phyloP scores from a whole-genome alignment of 768 basidiomycete species.

The Rhizopogon salebrosus region DNA sequence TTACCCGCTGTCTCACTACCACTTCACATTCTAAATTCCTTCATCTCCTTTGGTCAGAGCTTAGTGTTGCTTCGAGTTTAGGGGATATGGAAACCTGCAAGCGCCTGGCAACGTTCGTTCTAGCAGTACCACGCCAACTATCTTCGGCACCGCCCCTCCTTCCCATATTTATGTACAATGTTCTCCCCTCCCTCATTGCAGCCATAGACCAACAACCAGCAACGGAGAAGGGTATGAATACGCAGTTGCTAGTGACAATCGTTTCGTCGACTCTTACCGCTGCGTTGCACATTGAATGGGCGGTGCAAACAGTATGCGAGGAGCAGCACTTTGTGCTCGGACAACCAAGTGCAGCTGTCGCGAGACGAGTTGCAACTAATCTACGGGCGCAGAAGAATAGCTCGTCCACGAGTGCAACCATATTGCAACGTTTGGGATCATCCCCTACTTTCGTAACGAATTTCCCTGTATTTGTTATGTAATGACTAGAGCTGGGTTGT shows the following conservation, averaged over 20 bases:
- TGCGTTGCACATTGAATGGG: conserved; percentile 68
- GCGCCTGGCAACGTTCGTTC: conserved; percentile 61
- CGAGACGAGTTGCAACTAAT: conserved; percentile 60
- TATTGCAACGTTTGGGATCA: conserved; percentile 57
- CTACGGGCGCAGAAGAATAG: conserved; percentile 48
- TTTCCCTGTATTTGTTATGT: conserved; percentile 60
- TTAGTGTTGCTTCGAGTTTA: conserved; percentile 45
- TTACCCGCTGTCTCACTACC: conserved; percentile 59
- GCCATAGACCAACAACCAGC: conserved; percentile 48
- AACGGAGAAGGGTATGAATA: conserved; percentile 48
- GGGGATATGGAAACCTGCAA: conserved; percentile 60
- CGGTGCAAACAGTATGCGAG: conserved; percentile 47
- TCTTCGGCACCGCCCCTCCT: conserved; percentile 55
- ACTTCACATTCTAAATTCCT: conserved; percentile 59
- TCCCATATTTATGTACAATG: conserved; percentile 65
- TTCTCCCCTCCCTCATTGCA: conserved; percentile 56
- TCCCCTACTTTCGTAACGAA: conserved; percentile 65
- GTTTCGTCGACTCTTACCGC: conserved; percentile 62
- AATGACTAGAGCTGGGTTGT: conserved; percentile 6
- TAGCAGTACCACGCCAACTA: conserved; percentile 52
- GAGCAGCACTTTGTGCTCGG: conserved; percentile 51
- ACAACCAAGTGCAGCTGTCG: conserved; percentile 58
- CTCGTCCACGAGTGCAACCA: conserved; percentile 40
- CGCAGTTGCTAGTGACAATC: conserved; percentile 62
- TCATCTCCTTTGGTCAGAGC: conserved; percentile 62